A percentile compares a stretch with the other conserved stretches of the same genome.
Conservation (phyloP, 2,329 filamentous ascomycete genomes). For the Sarocladium oryzae region DNA sequence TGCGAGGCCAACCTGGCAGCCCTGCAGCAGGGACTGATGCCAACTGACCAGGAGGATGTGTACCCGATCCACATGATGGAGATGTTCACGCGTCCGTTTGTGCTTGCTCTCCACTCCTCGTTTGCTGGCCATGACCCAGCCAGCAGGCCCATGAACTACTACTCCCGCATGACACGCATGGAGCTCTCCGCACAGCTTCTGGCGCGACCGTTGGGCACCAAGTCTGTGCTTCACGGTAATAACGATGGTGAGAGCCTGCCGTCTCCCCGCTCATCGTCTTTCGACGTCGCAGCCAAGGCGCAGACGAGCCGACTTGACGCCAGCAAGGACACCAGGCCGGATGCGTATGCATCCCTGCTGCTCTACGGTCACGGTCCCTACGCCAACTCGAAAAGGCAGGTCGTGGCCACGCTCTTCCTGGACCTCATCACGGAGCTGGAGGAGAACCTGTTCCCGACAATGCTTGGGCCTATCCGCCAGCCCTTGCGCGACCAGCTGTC, state of each 20-base stretch:
- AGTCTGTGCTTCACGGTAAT: not conserved
- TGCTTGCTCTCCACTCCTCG: slow-evolving; percentile 39
- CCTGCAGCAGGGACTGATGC: slow-evolving; percentile 5
- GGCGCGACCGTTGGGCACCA: not conserved
- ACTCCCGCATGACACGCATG: slow-evolving; percentile 35
- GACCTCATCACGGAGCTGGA: slow-evolving; percentile 12
- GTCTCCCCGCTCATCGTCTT: not conserved
- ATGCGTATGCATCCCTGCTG: slow-evolving; percentile 8
- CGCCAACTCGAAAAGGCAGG: slow-evolving; percentile 11
- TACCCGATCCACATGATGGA: slow-evolving; percentile 14
- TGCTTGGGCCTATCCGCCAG: slow-evolving; percentile 7
- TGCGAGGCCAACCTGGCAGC: not conserved
- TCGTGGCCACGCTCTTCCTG: slow-evolving; percentile 7
- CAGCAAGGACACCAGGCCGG: not conserved
- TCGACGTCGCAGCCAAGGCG: not conserved
- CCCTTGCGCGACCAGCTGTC: slow-evolving; percentile 8
- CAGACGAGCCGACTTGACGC: not conserved
- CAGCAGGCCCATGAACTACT: slow-evolving; percentile 31
- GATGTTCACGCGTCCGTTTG: slow-evolving; percentile 13
- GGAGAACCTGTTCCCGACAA: slow-evolving; percentile 11
- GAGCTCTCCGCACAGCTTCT: slow-evolving; percentile 17
- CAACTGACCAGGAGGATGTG: not conserved
- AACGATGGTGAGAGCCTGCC: not conserved
- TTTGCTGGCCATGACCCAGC: slow-evolving; percentile 31
- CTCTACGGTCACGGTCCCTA: slow-evolving; percentile 11